phyloP scores from a whole-genome alignment of 2,329 filamentous ascomycete species.

The Fusarium sp. region DNA sequence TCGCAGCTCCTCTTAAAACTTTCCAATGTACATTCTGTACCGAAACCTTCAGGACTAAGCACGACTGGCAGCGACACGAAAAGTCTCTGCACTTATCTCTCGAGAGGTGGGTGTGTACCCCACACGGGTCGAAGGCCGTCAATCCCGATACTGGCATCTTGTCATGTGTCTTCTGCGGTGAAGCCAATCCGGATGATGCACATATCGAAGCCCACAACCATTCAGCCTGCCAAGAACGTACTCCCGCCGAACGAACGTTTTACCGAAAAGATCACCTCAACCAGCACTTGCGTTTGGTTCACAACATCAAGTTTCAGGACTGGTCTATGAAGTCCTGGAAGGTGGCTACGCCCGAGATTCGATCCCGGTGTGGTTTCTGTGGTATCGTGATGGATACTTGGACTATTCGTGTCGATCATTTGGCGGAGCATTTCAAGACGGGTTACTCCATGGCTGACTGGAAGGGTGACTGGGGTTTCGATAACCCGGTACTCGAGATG shows the following conservation, averaged over 20 bases:
- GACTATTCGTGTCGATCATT: conserved; percentile 69
- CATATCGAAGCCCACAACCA: conserved; percentile 71
- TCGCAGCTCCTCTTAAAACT: conserved; percentile 62
- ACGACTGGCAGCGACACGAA: conserved; percentile 78
- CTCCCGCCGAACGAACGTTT: conserved; percentile 70
- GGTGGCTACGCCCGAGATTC: conserved; percentile 68
- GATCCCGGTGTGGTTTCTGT: conserved; percentile 75
- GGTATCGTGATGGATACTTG: conserved; percentile 71
- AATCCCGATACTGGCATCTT: conserved; percentile 69
- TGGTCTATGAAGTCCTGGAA: conserved; percentile 76
- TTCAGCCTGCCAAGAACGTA: conserved; percentile 74
- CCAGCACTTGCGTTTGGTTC: conserved; percentile 72
- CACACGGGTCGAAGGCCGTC: conserved; percentile 65
- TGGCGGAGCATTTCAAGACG: conserved; percentile 75
- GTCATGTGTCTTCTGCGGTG: conserved; percentile 70
- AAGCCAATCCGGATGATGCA: conserved; percentile 64
- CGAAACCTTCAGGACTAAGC: conserved; percentile 74
- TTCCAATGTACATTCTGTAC: conserved; percentile 78
- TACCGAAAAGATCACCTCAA: conserved; percentile 76
- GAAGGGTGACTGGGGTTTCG: conserved; percentile 78
- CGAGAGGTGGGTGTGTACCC: conserved; percentile 73
- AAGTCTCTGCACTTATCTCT: conserved; percentile 74
- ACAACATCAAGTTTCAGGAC: conserved; percentile 68
- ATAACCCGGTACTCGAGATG: conserved; percentile 69
- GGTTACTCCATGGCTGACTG: conserved; percentile 75